Conservation (phyloP, 2,329 filamentous ascomycete species). For the Cercospora sp. region DNA sequence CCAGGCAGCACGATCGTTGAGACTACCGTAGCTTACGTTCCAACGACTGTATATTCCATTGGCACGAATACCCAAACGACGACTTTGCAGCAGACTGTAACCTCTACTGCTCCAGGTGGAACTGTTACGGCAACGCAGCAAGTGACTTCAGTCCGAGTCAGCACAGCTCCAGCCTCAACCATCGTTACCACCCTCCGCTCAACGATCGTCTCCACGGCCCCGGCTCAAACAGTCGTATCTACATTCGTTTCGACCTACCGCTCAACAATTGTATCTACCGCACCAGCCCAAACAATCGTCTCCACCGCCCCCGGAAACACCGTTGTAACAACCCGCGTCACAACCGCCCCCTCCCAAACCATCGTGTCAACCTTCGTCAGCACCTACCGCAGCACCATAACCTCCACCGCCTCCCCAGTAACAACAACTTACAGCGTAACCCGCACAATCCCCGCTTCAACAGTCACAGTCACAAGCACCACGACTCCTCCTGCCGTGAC, state of each 20-base stretch:
- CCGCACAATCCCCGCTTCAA: not conserved
- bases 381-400: not conserved
- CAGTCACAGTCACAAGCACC: conserved; percentile 2
- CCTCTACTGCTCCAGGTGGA: not conserved
- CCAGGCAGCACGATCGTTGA: not conserved
- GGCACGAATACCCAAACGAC: not conserved
- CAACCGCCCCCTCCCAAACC: not conserved
- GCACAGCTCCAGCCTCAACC: not conserved
- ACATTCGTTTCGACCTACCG: not conserved
- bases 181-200: not conserved
- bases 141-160: not conserved
- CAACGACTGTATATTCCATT: not conserved
- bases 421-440: not conserved
- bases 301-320: not conserved
- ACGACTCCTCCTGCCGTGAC: not conserved
- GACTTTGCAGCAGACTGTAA: not conserved
- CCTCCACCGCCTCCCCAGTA: not conserved
- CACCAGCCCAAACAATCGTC: not conserved
- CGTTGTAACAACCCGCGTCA: not conserved
- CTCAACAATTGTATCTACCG: not conserved
- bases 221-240: not conserved
- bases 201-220: not conserved
- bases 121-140: not conserved
- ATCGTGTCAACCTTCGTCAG: not conserved
- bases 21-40: not conserved